Conservation (phyloP, 2,329 filamentous ascomycete species). For the Apiospora saccharicola region DNA sequence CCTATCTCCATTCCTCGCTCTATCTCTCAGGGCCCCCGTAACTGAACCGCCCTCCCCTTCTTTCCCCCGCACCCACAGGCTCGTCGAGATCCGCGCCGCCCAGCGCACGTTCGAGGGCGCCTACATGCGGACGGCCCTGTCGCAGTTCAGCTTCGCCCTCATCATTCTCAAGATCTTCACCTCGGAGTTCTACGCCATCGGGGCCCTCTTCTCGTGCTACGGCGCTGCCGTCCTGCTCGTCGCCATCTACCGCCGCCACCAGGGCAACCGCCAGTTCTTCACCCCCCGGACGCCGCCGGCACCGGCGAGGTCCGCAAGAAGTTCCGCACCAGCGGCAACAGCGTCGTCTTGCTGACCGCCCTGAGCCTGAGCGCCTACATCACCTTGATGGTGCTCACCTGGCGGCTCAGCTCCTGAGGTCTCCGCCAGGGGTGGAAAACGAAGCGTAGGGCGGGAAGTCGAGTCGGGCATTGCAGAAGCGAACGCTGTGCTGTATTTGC, state of each 20-base stretch:
- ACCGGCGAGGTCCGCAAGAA: slow-evolving; percentile 50
- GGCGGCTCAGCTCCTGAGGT: slow-evolving; percentile 47
- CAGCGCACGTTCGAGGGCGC: slow-evolving; percentile 98
- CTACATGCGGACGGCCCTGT: slow-evolving; percentile 92
- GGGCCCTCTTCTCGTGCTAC: slow-evolving; percentile 94
- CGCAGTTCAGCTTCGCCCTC: slow-evolving; percentile 93
- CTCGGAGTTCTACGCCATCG: slow-evolving; percentile 93
- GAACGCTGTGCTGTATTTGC: background rate
- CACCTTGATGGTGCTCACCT: slow-evolving; percentile 63
- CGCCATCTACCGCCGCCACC: slow-evolving; percentile 83
- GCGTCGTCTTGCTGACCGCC: slow-evolving; percentile 63
- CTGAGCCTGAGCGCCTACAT: slow-evolving; percentile 66
- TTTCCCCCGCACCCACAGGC: slow-evolving; percentile 48
- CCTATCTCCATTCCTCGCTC: background rate
- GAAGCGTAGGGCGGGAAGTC: background rate
- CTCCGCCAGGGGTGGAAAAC: no score
- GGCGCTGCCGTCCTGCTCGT: slow-evolving; percentile 85
- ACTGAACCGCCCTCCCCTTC: background rate
- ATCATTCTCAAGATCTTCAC: slow-evolving; percentile 98
- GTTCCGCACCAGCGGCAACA: slow-evolving; percentile 71
- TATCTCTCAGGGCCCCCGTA: background rate
- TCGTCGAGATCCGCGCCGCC: slow-evolving; percentile 92
- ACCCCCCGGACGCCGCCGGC: slow-evolving; percentile 48
- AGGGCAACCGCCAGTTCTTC: slow-evolving; percentile 96
- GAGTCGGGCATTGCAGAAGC: background rate